These are phyloP conservation scores for Tetraselmis striata DNA, from an alignment of 139 green algal species.

Conservation along the genomic window DNA sequence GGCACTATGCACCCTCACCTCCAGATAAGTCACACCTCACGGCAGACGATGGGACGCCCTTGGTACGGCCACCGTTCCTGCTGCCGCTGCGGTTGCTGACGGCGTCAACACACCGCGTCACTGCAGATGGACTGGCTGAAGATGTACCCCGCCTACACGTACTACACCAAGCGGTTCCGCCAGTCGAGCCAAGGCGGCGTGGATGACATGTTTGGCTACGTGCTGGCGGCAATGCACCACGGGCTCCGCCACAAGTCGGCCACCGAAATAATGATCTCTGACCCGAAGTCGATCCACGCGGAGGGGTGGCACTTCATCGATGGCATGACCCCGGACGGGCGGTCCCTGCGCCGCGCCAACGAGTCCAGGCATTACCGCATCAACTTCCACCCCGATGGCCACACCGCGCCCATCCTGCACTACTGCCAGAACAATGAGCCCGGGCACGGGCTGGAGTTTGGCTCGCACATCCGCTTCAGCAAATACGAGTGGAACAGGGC, in stretches of 20 bases:
- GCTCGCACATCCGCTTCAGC: background rate
- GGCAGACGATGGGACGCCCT: too few species aligned
- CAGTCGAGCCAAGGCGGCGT: background rate
- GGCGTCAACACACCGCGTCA: too few species aligned
- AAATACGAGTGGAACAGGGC: background rate
- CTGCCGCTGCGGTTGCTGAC: too few species aligned
- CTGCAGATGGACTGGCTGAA: background rate
- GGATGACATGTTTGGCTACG: background rate
- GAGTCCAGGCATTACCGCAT: background rate
- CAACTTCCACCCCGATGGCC: background rate
- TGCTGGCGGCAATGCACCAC: background rate
- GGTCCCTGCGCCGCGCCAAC: too few species aligned
- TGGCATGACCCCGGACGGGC: background rate
- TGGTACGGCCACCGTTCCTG: too few species aligned
- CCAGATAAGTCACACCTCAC: too few species aligned
- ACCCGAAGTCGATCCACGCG: background rate
- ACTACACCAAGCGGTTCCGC: background rate
- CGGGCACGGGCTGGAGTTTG: background rate
- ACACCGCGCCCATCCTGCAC: background rate
- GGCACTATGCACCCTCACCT: too few species aligned
- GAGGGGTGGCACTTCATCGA: background rate
- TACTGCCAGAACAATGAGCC: background rate
- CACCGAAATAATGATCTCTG: background rate
- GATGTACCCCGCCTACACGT: background rate
- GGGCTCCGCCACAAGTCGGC: background rate